Conservation (phyloP, 1,139 yeast genomes). For the Tardiomyces blankii region DNA sequence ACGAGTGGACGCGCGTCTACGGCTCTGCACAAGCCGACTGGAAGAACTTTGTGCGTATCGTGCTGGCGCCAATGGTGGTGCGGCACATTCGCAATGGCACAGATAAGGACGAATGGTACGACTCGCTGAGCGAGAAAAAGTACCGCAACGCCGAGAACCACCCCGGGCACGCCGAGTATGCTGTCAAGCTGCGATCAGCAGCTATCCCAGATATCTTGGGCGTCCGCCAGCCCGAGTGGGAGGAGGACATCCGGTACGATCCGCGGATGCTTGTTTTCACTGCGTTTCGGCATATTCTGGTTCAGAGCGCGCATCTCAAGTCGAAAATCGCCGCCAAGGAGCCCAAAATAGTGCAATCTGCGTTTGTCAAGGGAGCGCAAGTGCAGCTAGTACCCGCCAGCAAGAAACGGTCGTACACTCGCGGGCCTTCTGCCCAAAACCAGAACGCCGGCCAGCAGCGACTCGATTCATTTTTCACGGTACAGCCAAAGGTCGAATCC, state of each 20-base stretch:
- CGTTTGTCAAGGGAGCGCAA: background rate
- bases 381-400: background rate
- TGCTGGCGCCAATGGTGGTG: background rate
- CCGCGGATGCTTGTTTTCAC: background rate
- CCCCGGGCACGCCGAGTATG: background rate
- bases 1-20: conserved; percentile 1
- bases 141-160: background rate
- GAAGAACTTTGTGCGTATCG: background rate
- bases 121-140: background rate
- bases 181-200: background rate
- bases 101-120: conserved; percentile 2
- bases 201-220: background rate
- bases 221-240: background rate
- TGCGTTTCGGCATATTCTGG: background rate
- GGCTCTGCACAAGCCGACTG: background rate
- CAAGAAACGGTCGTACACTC: background rate
- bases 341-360: background rate
- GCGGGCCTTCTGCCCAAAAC: background rate
- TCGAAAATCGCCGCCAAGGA: background rate
- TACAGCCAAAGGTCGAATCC: background rate
- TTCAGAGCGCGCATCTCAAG: background rate
- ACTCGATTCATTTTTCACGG: background rate
- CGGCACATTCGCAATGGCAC: background rate
- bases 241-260: background rate
- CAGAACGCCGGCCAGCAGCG: background rate